Conservation (phyloP, 257 asterid genomes). For the Dorcoceras hygrometricum region DNA sequence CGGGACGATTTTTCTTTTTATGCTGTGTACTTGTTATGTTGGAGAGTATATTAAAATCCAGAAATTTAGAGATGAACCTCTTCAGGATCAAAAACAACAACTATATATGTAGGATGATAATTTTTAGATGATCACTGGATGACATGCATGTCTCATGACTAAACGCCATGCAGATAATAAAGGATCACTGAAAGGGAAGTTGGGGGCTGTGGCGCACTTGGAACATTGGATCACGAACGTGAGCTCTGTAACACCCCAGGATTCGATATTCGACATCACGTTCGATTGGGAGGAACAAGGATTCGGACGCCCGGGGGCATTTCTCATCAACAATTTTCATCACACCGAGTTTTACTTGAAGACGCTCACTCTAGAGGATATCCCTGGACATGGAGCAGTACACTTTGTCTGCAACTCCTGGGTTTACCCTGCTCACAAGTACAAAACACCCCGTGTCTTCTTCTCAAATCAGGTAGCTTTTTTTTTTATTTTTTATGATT, state of each 20-base stretch:
- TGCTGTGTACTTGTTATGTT: too few relatives aligned
- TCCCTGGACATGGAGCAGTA: constrained; percentile 41
- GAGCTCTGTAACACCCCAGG: constrained; percentile 33
- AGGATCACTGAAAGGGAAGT: constrained; percentile 42
- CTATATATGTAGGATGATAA: too few relatives aligned
- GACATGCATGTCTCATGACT: too few relatives aligned
- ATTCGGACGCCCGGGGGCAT: constrained; percentile 43
- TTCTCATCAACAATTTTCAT: constrained; percentile 36
- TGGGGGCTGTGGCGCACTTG: constrained; percentile 44
- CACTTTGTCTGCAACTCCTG: constrained; percentile 59
- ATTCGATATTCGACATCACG: constrained; percentile 37
- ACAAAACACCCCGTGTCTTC: constrained; percentile 40
- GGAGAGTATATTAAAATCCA: too few relatives aligned
- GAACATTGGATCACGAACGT: constrained; percentile 50
- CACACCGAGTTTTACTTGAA: constrained; percentile 47
- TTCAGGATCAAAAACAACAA: too few relatives aligned
- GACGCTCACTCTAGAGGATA: constrained; percentile 43
- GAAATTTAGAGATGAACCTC: too few relatives aligned
- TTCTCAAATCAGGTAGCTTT: constrained; percentile 44
- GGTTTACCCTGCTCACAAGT: constrained; percentile 39
- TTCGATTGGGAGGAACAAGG: constrained; percentile 40
- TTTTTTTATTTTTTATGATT: too few relatives aligned
- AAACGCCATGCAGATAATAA: constrained; percentile 32
- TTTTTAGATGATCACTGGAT: too few relatives aligned
- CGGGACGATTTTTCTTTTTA: too few relatives aligned